These are phyloP conservation scores for Pseudogymnoascus destructans DNA, from an alignment of 2,329 filamentous ascomycete species.

Conservation along the genomic window DNA sequence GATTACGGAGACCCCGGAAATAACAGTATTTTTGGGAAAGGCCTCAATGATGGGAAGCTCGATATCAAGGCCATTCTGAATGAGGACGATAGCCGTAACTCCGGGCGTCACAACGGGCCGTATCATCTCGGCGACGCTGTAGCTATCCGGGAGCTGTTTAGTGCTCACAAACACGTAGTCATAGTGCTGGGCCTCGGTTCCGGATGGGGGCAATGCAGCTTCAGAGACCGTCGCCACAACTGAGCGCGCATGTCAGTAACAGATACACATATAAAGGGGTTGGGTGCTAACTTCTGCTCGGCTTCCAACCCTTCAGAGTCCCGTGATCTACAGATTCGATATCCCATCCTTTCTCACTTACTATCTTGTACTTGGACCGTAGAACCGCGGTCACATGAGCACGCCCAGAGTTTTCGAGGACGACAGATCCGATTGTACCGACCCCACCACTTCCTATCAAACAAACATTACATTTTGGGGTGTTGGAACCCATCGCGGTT, in stretches of 20 bases:
- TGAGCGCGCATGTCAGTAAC: not conserved
- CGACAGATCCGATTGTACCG: conserved; percentile 21
- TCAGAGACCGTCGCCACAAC: conserved; percentile 4
- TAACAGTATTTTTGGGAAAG: conserved; percentile 18
- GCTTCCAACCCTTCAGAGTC: conserved; percentile 17
- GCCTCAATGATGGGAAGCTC: conserved; percentile 19
- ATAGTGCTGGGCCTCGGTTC: conserved; percentile 14
- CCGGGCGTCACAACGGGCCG: conserved; percentile 19
- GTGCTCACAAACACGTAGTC: conserved; percentile 25
- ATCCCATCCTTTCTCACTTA: conserved; percentile 18
- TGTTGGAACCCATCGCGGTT: not conserved
- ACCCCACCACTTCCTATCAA: conserved; percentile 20
- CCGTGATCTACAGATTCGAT: conserved; percentile 21
- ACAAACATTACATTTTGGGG: conserved; percentile 16
- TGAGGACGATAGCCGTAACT: conserved; percentile 21
- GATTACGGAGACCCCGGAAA: conserved; percentile 21
- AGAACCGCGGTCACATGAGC: conserved; percentile 19
- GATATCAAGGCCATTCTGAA: conserved; percentile 25
- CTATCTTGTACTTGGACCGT: conserved; percentile 20
- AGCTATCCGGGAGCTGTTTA: conserved; percentile 24
- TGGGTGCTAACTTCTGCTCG: conserved; percentile 14
- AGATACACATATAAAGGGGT: not conserved
- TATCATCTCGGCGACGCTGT: conserved; percentile 22
- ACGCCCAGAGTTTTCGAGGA: conserved; percentile 17
- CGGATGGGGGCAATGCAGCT: not conserved